Conservation (phyloP, 441 rosid genomes). For the Theobroma grandiflorum region DNA sequence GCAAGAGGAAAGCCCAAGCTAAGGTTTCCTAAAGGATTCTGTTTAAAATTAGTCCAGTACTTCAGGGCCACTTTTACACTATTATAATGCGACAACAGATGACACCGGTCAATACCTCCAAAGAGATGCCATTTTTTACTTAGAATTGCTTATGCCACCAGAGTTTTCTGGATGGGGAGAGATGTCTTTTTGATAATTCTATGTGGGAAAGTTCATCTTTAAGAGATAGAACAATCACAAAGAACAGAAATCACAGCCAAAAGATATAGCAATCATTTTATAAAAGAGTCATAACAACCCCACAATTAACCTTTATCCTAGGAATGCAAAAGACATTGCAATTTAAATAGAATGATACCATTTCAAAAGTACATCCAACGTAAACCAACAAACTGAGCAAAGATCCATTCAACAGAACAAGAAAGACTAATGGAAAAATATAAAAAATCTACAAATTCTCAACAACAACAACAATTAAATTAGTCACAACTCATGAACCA, state of each 20-base stretch:
- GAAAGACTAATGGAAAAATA: not conserved
- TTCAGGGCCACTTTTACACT: conserved; percentile 12
- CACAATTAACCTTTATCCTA: not conserved
- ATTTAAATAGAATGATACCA: not conserved
- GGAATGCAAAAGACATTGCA: not conserved
- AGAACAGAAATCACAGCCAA: not conserved
- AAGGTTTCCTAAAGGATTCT: not conserved
- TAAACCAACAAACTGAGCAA: not conserved
- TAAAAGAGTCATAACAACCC: not conserved
- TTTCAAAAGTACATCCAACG: not conserved
- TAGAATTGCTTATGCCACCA: not conserved
- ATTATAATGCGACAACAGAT: not conserved
- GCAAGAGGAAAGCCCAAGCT: not conserved
- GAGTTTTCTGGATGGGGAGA: not conserved
- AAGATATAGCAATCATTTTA: conserved; percentile 8
- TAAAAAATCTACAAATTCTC: not conserved
- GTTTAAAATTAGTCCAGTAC: not conserved
- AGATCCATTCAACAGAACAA: not conserved
- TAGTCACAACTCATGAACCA: not conserved
- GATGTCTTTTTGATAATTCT: not conserved
- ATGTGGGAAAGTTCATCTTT: not conserved
- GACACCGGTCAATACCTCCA: not conserved
- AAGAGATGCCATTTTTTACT: not conserved
- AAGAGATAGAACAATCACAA: not conserved
- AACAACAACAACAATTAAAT: not conserved